Evolutionary conservation across 495 filamentous ascomycete genomes (phyloP).

Genomic region (Aspergillus panamensis): DNA sequence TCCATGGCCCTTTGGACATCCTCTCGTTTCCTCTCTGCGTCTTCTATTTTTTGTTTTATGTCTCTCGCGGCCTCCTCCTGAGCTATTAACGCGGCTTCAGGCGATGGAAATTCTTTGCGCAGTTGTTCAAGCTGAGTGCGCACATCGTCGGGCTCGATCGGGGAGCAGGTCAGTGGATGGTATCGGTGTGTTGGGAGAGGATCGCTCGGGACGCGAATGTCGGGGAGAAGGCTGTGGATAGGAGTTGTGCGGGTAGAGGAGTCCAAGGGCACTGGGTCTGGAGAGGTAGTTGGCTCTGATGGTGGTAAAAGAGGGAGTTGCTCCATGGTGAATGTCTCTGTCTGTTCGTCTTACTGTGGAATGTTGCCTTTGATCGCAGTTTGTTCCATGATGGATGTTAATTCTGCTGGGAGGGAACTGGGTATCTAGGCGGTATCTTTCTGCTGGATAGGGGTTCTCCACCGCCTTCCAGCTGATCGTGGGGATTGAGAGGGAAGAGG

Average conservation of each 20-base stretch:
- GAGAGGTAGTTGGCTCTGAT: constrained; percentile 25
- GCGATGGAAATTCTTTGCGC: constrained; percentile 36
- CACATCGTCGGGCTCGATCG: constrained; percentile 30
- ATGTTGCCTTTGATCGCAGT: no score
- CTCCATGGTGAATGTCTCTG: constrained; percentile 20
- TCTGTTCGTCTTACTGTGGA: no score
- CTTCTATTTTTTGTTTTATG: constrained; percentile 38
- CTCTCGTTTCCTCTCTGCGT: constrained; percentile 38
- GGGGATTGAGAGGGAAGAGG: neutral
- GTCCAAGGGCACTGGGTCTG: constrained; percentile 30
- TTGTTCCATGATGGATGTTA: neutral
- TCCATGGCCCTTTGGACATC: constrained; percentile 43
- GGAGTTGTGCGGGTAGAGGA: constrained; percentile 37
- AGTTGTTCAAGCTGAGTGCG: constrained; percentile 36
- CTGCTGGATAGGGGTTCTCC: neutral
- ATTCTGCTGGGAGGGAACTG: neutral
- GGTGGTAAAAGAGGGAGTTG: constrained; percentile 35
- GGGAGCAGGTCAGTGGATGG: constrained; percentile 40
- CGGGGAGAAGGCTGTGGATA: constrained; percentile 41
- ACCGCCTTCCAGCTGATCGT: neutral
- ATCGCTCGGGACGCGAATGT: constrained; percentile 37
- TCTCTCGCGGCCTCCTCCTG: constrained; percentile 41
- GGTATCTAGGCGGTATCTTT: neutral
- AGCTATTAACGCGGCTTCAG: constrained; percentile 37
- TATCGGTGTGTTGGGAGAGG: constrained; percentile 34